Evolutionary conservation across 345 rosid genomes (phyloP).

Genomic region (Eucalyptus caleyi): DNA sequence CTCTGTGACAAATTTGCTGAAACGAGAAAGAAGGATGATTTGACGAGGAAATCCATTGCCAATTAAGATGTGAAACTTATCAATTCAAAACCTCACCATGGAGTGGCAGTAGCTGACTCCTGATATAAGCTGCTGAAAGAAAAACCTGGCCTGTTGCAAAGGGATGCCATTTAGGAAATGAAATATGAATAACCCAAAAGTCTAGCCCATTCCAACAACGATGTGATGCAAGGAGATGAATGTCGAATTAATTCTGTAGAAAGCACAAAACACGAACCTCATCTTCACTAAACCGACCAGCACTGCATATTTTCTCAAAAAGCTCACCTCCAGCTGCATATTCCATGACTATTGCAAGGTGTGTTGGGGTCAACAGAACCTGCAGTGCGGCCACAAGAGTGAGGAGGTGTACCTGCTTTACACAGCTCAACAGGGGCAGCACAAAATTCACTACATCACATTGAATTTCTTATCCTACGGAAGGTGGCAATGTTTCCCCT

Average conservation of each 20-base stretch:
- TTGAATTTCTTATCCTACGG: not conserved
- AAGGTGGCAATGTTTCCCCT: not conserved
- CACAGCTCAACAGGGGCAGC: not conserved
- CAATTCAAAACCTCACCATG: not conserved
- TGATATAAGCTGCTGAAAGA: conserved; percentile 11
- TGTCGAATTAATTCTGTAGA: not conserved
- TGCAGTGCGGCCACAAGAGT: not conserved
- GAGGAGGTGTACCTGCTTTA: not conserved
- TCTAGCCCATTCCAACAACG: not conserved
- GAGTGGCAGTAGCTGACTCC: conserved; percentile 18
- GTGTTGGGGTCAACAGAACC: conserved; percentile 26
- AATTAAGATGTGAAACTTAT: not conserved
- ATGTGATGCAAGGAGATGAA: not conserved
- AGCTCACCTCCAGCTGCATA: conserved; percentile 38
- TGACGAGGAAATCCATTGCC: not conserved
- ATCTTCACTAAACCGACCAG: conserved; percentile 29
- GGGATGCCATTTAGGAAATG: not conserved
- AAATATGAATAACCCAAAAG: not conserved
- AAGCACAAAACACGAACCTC: conserved; percentile 3
- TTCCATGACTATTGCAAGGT: conserved; percentile 33
- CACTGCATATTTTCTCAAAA: conserved; percentile 23
- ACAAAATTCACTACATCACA: not conserved
- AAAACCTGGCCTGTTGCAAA: conserved; percentile 3
- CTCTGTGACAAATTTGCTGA: conserved; percentile 11
- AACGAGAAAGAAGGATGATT: not conserved